A percentile compares a stretch with the other conserved stretches of the same genome.
Conservation (phyloP, 768 basidiomycete genomes). For the Paxillus ammoniavirescens region DNA sequence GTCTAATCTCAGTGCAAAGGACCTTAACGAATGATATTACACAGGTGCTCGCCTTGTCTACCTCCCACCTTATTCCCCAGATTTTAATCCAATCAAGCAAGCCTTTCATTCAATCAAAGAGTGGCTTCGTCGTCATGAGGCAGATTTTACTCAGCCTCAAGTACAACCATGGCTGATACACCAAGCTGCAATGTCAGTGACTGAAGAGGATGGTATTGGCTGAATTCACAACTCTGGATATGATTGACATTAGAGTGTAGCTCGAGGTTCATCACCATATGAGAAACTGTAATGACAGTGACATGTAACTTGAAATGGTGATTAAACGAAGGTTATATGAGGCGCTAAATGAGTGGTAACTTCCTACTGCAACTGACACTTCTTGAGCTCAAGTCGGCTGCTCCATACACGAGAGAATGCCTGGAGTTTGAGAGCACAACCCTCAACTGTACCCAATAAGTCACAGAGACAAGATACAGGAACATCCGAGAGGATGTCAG, state of each 20-base stretch:
- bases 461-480: too few species aligned
- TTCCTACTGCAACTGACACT: too few species aligned
- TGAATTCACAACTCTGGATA: conserved; percentile 26
- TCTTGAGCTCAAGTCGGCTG: too few species aligned
- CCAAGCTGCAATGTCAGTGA: conserved; percentile 17
- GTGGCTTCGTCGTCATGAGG: conserved; percentile 27
- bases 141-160: conserved; percentile 1
- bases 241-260: background rate
- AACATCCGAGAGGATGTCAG: too few species aligned
- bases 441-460: too few species aligned
- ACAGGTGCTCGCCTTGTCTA: conserved; percentile 27
- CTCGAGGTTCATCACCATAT: background rate
- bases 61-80: conserved; percentile 35
- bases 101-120: conserved; percentile 31
- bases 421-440: too few species aligned
- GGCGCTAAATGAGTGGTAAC: too few species aligned
- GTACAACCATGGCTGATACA: conserved; percentile 11
- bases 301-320: too few species aligned
- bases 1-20: background rate
- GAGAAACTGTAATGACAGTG: too few species aligned
- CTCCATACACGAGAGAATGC: too few species aligned
- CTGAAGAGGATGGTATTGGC: conserved; percentile 15
- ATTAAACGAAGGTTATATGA: too few species aligned
- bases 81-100: conserved; percentile 37
- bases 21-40: background rate